Percentiles rank a stretch among this genome's conserved stretches.
Evolutionary conservation across 2,329 filamentous ascomycete genomes (phyloP).

Genomic region (Arthrobotrys entomopaga): DNA sequence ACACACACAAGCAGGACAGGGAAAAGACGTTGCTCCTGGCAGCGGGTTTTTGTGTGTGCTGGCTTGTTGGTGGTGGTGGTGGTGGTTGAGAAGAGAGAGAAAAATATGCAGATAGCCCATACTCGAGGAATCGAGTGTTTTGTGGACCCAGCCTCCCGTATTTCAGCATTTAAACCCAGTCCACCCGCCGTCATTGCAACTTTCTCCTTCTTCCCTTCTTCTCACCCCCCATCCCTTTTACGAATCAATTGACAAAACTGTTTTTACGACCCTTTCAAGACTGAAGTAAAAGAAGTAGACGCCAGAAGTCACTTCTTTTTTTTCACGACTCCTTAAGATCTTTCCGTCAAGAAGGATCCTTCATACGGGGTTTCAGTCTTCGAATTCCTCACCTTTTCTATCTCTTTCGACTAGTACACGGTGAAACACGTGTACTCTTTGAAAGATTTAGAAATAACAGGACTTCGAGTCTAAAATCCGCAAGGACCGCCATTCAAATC

Average conservation of each 20-base stretch:
- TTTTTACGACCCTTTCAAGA: conserved; percentile 37
- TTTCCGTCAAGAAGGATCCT: conserved; percentile 55
- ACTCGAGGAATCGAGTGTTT: conserved; percentile 15
- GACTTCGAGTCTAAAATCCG: conserved; percentile 55
- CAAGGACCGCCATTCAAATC: conserved; percentile 65
- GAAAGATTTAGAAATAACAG: conserved; percentile 55
- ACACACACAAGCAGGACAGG: neutral
- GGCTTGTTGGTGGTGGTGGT: neutral
- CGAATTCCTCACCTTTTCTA: conserved; percentile 54
- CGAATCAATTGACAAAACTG: conserved; percentile 39
- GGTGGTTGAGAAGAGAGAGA: neutral
- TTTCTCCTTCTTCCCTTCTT: conserved; percentile 21
- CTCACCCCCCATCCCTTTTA: conserved; percentile 37
- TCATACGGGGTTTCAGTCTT: conserved; percentile 56
- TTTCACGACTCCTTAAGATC: conserved; percentile 54
- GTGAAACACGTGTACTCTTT: conserved; percentile 53
- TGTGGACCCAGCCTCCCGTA: conserved; percentile 50
- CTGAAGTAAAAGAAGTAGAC: conserved; percentile 54
- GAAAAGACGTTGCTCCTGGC: conserved; percentile 11
- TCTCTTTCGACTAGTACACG: conserved; percentile 56
- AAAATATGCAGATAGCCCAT: no score
- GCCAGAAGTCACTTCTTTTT: conserved; percentile 54
- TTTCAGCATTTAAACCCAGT: conserved; percentile 55
- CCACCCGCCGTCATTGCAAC: conserved; percentile 31
- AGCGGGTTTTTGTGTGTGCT: neutral